phyloP scores from a whole-genome alignment of 2,329 filamentous ascomycete genomes.

The Calonectria henricotiae region DNA sequence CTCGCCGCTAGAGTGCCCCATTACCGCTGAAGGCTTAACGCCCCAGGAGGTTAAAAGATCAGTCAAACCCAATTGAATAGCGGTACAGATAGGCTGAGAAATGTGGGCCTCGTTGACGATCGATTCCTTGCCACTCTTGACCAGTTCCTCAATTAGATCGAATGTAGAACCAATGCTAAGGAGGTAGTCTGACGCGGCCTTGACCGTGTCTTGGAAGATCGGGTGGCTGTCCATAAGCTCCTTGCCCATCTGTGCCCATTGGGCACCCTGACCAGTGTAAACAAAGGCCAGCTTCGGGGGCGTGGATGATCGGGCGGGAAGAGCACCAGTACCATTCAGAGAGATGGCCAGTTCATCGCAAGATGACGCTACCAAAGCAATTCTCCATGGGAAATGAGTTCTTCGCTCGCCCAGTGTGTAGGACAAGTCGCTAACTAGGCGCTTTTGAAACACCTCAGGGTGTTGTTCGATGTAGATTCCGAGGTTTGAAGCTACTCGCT shows the following conservation, averaged over 20 bases:
- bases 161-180: slow-evolving; percentile 57
- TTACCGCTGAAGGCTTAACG: slow-evolving; percentile 60
- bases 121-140: slow-evolving; percentile 55
- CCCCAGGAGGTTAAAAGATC: slow-evolving; percentile 64
- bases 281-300: slow-evolving; percentile 54
- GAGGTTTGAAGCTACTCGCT: slow-evolving; percentile 54
- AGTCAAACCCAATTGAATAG: slow-evolving; percentile 66
- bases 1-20: slow-evolving; percentile 67
- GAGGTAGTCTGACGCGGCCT: slow-evolving; percentile 56
- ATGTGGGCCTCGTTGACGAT: slow-evolving; percentile 60
- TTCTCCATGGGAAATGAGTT: slow-evolving; percentile 63
- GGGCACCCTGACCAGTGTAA: slow-evolving; percentile 62
- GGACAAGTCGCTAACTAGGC: slow-evolving; percentile 64
- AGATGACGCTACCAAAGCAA: slow-evolving; percentile 62
- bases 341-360: slow-evolving; percentile 64
- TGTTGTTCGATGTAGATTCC: slow-evolving; percentile 62
- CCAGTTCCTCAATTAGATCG: slow-evolving; percentile 59
- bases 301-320: slow-evolving; percentile 40
- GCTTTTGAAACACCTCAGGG: slow-evolving; percentile 62
- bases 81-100: slow-evolving; percentile 63
- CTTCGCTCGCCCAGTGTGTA: slow-evolving; percentile 66
- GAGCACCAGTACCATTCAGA: slow-evolving; percentile 57
- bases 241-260: slow-evolving; percentile 59
- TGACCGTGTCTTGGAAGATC: slow-evolving; percentile 57
- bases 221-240: slow-evolving; percentile 58